A percentile compares a stretch with the other conserved stretches of the same genome.
phyloP scores from a whole-genome alignment of 345 rosid species.

The Camelina hispida region DNA sequence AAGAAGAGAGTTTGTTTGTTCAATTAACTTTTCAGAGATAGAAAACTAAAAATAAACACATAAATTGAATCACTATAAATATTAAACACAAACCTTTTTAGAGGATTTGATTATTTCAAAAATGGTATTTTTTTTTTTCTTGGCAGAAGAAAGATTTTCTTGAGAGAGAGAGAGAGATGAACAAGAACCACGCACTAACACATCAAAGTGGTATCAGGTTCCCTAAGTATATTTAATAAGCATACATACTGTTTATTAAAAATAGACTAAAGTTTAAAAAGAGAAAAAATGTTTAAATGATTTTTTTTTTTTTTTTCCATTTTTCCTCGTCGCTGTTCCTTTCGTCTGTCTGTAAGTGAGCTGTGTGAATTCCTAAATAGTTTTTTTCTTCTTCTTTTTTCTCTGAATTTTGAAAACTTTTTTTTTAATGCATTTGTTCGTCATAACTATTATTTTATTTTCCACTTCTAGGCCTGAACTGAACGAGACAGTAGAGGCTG shows the following conservation, averaged over 20 bases:
- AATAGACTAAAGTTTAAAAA: conserved; percentile 9
- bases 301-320: background rate
- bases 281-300: background rate
- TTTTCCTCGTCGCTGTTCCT: conserved; percentile 22
- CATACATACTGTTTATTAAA: conserved; percentile 1
- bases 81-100: conserved; percentile 35
- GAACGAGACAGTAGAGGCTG: conserved; percentile 14
- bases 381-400: background rate
- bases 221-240: conserved; percentile 38
- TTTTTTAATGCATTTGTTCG: conserved; percentile 17
- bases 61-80: conserved; percentile 8
- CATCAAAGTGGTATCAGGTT: conserved; percentile 50
- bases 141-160: conserved; percentile 34
- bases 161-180: conserved; percentile 43
- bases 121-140: conserved; percentile 5
- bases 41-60: no score
- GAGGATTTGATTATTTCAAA: conserved; percentile 26
- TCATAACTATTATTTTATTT: background rate
- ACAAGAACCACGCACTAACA: conserved; percentile 48
- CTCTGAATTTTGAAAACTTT: background rate
- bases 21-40: background rate
- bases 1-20: conserved; percentile 7
- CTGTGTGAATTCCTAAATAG: conserved; percentile 36
- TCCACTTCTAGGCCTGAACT: conserved; percentile 24
- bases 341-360: conserved; percentile 38